Evolutionary conservation across 2,329 filamentous ascomycete species (phyloP).

Genomic region (Venturia asperata): DNA sequence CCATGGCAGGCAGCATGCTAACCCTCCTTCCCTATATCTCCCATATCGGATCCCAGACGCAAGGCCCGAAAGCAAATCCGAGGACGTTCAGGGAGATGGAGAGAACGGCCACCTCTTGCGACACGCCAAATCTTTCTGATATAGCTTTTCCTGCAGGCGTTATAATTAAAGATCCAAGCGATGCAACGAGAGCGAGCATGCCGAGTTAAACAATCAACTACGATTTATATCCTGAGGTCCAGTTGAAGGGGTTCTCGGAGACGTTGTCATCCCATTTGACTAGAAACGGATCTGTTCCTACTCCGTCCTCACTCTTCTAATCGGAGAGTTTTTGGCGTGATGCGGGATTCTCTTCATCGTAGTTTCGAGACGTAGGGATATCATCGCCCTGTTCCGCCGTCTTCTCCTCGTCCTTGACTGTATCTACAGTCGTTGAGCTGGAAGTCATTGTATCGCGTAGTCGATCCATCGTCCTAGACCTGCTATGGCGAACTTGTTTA

Average conservation of each 20-base stretch:
- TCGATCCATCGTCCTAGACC: not conserved
- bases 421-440: not conserved
- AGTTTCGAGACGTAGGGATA: not conserved
- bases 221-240: slow-evolving; percentile 43
- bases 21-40: slow-evolving; percentile 55
- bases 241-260: slow-evolving; percentile 55
- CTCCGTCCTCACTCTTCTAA: not conserved
- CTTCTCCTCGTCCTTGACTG: not conserved
- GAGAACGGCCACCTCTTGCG: slow-evolving; percentile 40
- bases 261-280: slow-evolving; percentile 20
- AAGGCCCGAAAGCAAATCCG: slow-evolving; percentile 48
- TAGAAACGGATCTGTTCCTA: not conserved
- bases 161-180: slow-evolving; percentile 47
- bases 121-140: slow-evolving; percentile 42
- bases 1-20: slow-evolving; percentile 57
- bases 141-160: slow-evolving; percentile 52
- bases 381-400: not conserved
- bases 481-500: not conserved
- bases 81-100: slow-evolving; percentile 48
- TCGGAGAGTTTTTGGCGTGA: not conserved
- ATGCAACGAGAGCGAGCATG: slow-evolving; percentile 38
- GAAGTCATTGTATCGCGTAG: not conserved
- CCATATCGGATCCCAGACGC: slow-evolving; percentile 57
- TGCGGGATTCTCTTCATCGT: slow-evolving; percentile 7
- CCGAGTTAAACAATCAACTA: slow-evolving; percentile 43